Base-by-base conservation (phyloP, 1,284 basidiomycete species). In the Xerocomus nothofagi region DNA sequence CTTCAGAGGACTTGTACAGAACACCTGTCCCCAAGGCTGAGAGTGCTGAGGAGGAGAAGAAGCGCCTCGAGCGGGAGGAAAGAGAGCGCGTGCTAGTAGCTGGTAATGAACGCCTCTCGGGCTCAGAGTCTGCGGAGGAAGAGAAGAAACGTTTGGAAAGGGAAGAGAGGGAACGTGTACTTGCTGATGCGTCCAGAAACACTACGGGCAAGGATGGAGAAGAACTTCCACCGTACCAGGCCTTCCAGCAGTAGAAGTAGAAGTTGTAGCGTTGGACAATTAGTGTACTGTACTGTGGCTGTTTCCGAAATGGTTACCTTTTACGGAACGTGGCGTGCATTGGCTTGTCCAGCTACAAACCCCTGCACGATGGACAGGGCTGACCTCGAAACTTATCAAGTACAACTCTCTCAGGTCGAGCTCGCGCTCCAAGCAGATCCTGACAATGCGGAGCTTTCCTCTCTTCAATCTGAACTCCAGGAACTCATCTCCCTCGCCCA, bases 401-500 rank as follows among this genome's bases (percentile, higher is more conserved):
- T 88, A 14, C 91, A 93, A 70, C 86, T 98, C 39, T 86, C 86
- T 7, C 91, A 97, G 71, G 94, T 98, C 57, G 88, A 94, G 65
- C 72, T 85, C 51, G 91, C 93, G 23, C 86, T 99, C 47, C 77
- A 83, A 50, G 73, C 82, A 23, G 94, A 98, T 69, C 91, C 93
- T 5, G 73, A 77, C 57, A 98, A 96, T 68, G 69, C 74, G 50
- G 94, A 94, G 69, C 82, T 90, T 42, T 69, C 73, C 32, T 81
- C 80, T 30, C 82, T 98, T 54, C 87, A 87, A 63, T 80, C 80
- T 21, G 93, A 98, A 75, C 80, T 99, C 52, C 78, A 86, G 61
- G 88, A 96, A 72, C 86, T 99, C 65, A 95, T 98, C 67, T 77
- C 81, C 26, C 84, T 98, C 59, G 92, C 93, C 5, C 79, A 91